A percentile compares a stretch with the other conserved stretches of the same genome.
Evolutionary conservation across 192 early-diverging fungal genomes (phyloP).

Genomic region (Coemansia sp.): DNA sequence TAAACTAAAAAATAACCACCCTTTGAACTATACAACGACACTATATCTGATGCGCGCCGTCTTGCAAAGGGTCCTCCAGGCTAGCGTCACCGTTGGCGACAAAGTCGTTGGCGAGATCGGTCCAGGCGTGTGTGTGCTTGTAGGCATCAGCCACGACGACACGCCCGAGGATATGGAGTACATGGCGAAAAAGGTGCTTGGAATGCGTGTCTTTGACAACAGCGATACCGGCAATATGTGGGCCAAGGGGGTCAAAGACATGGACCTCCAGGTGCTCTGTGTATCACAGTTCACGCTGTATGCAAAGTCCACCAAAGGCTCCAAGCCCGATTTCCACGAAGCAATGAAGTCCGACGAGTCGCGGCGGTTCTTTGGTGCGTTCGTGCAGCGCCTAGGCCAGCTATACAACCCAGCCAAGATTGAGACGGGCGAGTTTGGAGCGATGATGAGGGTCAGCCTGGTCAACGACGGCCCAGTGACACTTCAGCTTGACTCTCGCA

Average conservation of each 20-base stretch:
- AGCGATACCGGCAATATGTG: conserved; percentile 61
- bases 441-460: conserved; percentile 92
- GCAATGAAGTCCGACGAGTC: conserved; percentile 75
- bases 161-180: conserved; percentile 76
- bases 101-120: conserved; percentile 75
- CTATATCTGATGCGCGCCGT: conserved; percentile 75
- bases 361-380: conserved; percentile 69
- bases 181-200: conserved; percentile 80
- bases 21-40: no score
- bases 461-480: conserved; percentile 81
- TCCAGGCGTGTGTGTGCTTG: conserved; percentile 72
- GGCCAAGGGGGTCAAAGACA: conserved; percentile 75
- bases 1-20: neutral
- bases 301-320: conserved; percentile 72
- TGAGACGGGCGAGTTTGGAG: conserved; percentile 86
- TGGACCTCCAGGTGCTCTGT: conserved; percentile 72
- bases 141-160: conserved; percentile 69
- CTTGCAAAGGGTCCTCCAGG: conserved; percentile 60
- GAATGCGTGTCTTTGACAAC: conserved; percentile 75
- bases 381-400: conserved; percentile 65
- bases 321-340: conserved; percentile 90
- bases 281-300: conserved; percentile 95
- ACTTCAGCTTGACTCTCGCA: conserved; percentile 56
- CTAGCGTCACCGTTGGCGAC: conserved; percentile 69
- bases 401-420: conserved; percentile 65